phyloP scores from a whole-genome alignment of 225 moss, liverwort and hornwort species.

The Physcomitrium patens region DNA sequence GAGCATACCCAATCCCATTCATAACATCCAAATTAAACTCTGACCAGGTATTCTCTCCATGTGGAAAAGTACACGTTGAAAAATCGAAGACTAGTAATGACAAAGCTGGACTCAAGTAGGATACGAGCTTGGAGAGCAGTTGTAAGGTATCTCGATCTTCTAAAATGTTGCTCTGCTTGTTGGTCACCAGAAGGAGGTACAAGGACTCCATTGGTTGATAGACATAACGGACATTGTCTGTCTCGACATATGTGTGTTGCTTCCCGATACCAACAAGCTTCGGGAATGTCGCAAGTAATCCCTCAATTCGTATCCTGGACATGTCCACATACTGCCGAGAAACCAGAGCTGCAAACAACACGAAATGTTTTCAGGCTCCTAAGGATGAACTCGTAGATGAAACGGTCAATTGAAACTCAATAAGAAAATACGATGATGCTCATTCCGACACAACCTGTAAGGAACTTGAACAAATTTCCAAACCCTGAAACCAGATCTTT shows the following conservation, averaged over 20 bases:
- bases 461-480: background rate
- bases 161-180: slow-evolving; percentile 97
- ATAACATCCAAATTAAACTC: background rate
- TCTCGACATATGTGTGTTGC: slow-evolving; percentile 96
- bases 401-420: slow-evolving; percentile 3
- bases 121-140: slow-evolving; percentile 95
- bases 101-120: slow-evolving; percentile 31
- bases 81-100: background rate
- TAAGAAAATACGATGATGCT: background rate
- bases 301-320: slow-evolving; percentile 97
- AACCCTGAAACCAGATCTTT: background rate
- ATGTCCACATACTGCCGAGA: slow-evolving; percentile 98
- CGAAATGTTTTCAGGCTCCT: background rate
- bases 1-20: slow-evolving; percentile 18
- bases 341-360: slow-evolving; percentile 82
- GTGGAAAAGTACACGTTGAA: background rate
- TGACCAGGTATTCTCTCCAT: background rate
- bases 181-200: slow-evolving; percentile 94
- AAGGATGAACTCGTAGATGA: background rate
- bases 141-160: slow-evolving; percentile 97
- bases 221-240: slow-evolving; percentile 95
- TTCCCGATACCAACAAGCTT: slow-evolving; percentile 97
- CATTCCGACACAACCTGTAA: background rate
- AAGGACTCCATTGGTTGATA: slow-evolving; percentile 98
- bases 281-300: slow-evolving; percentile 93